A percentile compares a stretch with the other conserved stretches of the same genome.
Evolutionary conservation across 73 alveolate species (phyloP).

Genomic region (Symbiodinium pilosum): DNA sequence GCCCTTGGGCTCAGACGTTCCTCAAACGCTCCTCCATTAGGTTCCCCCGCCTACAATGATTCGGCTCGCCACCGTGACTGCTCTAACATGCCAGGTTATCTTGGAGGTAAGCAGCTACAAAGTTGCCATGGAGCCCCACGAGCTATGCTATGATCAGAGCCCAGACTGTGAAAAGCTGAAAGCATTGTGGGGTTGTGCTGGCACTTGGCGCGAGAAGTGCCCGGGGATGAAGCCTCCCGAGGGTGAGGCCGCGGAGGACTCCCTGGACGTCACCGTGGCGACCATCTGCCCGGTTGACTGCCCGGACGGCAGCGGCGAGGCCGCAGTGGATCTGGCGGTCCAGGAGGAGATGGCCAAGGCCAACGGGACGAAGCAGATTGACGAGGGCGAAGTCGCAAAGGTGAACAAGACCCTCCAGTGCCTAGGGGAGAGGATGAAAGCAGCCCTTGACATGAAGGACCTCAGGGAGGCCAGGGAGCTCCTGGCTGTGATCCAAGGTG

Average conservation of each 20-base stretch:
- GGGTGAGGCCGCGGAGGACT: background rate
- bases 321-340: background rate
- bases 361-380: background rate
- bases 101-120: no score
- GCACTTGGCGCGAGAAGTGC: conserved; percentile 3
- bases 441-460: background rate
- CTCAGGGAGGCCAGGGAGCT: background rate
- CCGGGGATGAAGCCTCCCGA: background rate
- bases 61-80: no score
- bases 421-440: background rate
- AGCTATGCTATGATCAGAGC: background rate
- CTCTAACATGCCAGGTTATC: no score
- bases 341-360: conserved; percentile 6
- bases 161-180: background rate
- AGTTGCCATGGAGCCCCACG: no score
- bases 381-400: background rate
- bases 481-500: background rate
- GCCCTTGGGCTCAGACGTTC: no score
- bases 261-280: conserved; percentile 4
- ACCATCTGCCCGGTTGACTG: background rate
- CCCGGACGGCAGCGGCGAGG: background rate
- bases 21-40: no score
- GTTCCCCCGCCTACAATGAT: no score
- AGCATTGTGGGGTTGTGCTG: background rate
- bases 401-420: background rate